These are phyloP conservation scores for Eimeria acervulina DNA, from an alignment of 169 alveolate genomes.

Conservation along the genomic window DNA sequence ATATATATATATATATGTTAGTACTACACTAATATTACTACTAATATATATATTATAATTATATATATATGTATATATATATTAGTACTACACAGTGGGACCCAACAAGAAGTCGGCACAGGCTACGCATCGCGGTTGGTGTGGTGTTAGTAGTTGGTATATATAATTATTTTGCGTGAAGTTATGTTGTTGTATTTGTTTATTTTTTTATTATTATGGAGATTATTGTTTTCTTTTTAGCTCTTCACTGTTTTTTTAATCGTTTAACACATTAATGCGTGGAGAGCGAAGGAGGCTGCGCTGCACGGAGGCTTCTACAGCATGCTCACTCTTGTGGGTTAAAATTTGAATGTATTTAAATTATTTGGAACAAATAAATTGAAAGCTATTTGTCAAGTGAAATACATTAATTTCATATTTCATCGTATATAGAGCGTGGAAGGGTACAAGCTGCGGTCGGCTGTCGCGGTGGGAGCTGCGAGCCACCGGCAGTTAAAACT, in stretches of 20 bases:
- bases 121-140: not conserved
- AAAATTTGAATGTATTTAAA: no score
- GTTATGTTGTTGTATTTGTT: not conserved
- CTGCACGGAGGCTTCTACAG: not conserved
- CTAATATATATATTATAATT: not conserved
- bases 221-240: not conserved
- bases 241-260: not conserved
- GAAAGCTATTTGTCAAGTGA: no score
- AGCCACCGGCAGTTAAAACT: no score
- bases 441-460: no score
- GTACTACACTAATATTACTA: not conserved
- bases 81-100: not conserved
- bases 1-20: no score
- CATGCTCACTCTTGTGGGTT: no score
- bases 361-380: no score
- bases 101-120: not conserved
- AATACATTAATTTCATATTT: no score
- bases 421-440: no score
- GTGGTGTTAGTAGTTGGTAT: not conserved
- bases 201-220: not conserved
- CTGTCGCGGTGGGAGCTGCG: no score
- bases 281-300: not conserved
- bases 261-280: not conserved
- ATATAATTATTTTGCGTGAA: not conserved
- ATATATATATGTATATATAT: not conserved